Base-by-base conservation (phyloP, 140 eudicot genomes). In the Senecio squalidus region DNA sequence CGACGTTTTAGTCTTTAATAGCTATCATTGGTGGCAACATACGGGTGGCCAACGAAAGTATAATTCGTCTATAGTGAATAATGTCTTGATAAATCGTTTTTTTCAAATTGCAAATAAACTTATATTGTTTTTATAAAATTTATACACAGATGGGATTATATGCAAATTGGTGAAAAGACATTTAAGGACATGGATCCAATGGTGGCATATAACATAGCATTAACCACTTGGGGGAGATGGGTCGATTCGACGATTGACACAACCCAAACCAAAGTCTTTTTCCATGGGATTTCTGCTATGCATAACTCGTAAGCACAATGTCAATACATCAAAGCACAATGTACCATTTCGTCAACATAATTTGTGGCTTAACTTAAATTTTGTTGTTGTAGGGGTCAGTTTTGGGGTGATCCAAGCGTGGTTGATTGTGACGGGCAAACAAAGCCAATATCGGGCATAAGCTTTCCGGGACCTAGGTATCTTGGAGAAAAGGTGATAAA, bases 1-100 rank as follows among this genome's bases (percentile, higher is more conserved):
- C 20, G 96, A 91, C 15, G 20, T 91, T 21, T 67, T 91, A 24
- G 75, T 91, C 69, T 91, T 91, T 82, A 83, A 86, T 60, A 80
- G 83, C 73, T 91, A 78, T 72, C 98, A 91, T 40, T 91, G 98
- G 98, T 86, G 98, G 98, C 40, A 68, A 0, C 95, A 86, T 45
- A 71, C 71, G 1, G 94, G 96, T 18, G 16, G 22, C 56, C 60
- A 28, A n/a, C 80, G 65, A 49, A 76, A 83, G 95, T 88, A 60
- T 0, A 82, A 49, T 25, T 57, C 5, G 5, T 57, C n/a, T n/a
- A n/a, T n/a, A n/a, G n/a, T n/a, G n/a, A n/a, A n/a, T n/a, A n/a
- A n/a, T n/a, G n/a, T n/a, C n/a, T n/a, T n/a, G n/a, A n/a, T n/a
- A n/a, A n/a, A n/a, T n/a, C n/a, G n/a, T n/a, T n/a, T n/a, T n/a